Base-by-base conservation (phyloP, 139 green algal species). In the Chlorella sp. region DNA sequence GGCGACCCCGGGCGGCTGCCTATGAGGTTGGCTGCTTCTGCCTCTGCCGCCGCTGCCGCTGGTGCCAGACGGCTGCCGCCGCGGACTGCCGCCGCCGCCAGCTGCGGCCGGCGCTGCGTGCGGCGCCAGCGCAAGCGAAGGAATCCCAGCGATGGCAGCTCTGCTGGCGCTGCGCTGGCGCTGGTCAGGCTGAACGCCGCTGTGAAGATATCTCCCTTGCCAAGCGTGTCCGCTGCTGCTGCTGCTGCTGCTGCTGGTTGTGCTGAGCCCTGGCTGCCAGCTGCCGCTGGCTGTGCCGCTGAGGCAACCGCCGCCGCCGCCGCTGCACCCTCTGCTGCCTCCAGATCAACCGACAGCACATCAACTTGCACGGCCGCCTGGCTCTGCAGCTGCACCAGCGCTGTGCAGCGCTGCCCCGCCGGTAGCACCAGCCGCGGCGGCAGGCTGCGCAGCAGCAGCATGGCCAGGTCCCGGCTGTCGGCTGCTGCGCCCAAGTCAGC, bases 361-460 rank as follows among this genome's bases (percentile, higher is more conserved):
- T 81, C 64, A 40, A 86, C 54, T 43, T 64, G 54, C 40, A 32
- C 73, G 4, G 30, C 24, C 8, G 83, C 83, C 62, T 40, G 36
- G 75, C 64, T 65, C 46, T 73, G 74, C 83, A 87, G 36, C 38
- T 73, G 40, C 46, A 87, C 75, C 38, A 62, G 28, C 36, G 38
- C 75, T 8, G 65, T 80, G 51, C 83, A 87, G 28, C 30, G 44
- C 75, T 84, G 83, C 30, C 75, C 75, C 16, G 73, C 83, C 40
- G 83, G 83, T 64, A 87, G 74, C 36, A 83, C 46, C 46, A 78
- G 46, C 28, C 54, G 70, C 70, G 22, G 51, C 16, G 70, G 81
- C 40, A 86, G 81, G 56, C 54, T n/a, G 38, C 70, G 70, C 64
- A 73, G 40, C n/a, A 79, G 80, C 80, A 79, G 46, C 26, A 38